Evolutionary conservation across 2,329 filamentous ascomycete species (phyloP), one percentile per base, ranked within the genome.

Genomic region (Paraconiothyrium brasiliense): DNA sequence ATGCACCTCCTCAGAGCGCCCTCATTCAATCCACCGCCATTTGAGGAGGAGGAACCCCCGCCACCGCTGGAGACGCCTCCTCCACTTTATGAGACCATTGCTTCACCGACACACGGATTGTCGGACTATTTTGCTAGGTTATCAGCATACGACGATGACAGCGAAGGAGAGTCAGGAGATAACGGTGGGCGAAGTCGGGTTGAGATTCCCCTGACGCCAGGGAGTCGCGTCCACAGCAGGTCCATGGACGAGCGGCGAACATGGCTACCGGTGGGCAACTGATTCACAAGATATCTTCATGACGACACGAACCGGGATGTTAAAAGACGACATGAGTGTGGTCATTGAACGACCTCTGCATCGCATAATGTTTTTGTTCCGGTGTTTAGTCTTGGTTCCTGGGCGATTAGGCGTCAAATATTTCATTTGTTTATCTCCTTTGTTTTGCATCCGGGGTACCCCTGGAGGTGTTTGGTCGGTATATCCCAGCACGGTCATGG

Each of bases 61-160:
- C 91, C 91, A 54, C 88, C 90, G 0, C 77, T 91, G 16, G 83
- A 91, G 66, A 96, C 93, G 0, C 93, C 93, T 1, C 94, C 94
- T 8, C 94, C 94, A 0, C 88, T 91, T 60, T 97, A 97, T 75
- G 92, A 94, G 61, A 84, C 85, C 3, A 91, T 96, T 41, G 87
- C 95, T 1, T 91, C 90, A 16, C 92, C 76, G 78, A 93, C 81
- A 79, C 89, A 77, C 13, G 87, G 87, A 0, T 78, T 97, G 50
- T 91, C 93, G 1, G 94, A 97, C 72, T 97, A 97, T 77, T 97
- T 97, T 75, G 84, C 90, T 0, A 87, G 94, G 0, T 80, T 97
- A 43, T 91, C 91, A 0, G 86, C 81, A 4, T 84, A 84, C 62
- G 82, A 84, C 59, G 90, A 92, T 59, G 90, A 92, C 46, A 83